Evolutionary conservation across 225 moss, liverwort and hornwort species (phyloP), one percentile per base, ranked within the genome.

Genomic region (Bryum argenteum): DNA sequence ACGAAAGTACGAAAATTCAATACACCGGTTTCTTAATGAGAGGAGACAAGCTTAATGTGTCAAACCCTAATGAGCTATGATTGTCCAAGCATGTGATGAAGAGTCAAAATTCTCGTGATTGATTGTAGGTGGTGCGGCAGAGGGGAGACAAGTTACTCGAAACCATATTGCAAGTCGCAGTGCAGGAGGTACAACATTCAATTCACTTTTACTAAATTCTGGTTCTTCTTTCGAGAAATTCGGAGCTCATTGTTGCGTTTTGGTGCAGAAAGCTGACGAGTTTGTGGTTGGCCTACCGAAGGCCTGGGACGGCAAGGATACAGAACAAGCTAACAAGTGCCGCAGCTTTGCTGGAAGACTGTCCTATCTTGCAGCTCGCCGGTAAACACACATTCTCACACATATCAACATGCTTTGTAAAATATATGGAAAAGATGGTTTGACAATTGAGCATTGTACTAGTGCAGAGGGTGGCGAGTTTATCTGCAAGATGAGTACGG

Each of bases 401-500:
- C 33, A 28, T 5, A 2, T 28, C 28, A 33, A 33, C 33, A 33
- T 33, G 33, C 33, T 33, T 26, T 33, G 33, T 33, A 33, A 33
- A 33, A 33, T 33, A 6, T 33, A 48, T 48, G 48, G 48, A 48
- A 48, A 48, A 17, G 48, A 62, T 22, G 47, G 61, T 76, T 50
- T 40, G 51, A 43, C 37, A 33, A 6, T 43, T 58, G 58, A 63
- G 69, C n/a, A n/a, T 33, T 76, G 59, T 65, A 55, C 33, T 33
- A 33, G 13, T 77, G 77, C 82, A 98, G 98, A 82, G 98, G 98
- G 11, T 94, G 89, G 91, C 85, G 94, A 78, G 98, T 99, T 22
- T 99, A 91, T 73, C 64, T 94, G 71, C 85, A 91, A 47, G 91
- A 99, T 61, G 98, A 99, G 75, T 94, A 94, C 70, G 92, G 94